Percentiles rank a stretch among this genome's conserved stretches.
phyloP scores from a whole-genome alignment of 2,329 filamentous ascomycete genomes.

The Venturia carpophila region DNA sequence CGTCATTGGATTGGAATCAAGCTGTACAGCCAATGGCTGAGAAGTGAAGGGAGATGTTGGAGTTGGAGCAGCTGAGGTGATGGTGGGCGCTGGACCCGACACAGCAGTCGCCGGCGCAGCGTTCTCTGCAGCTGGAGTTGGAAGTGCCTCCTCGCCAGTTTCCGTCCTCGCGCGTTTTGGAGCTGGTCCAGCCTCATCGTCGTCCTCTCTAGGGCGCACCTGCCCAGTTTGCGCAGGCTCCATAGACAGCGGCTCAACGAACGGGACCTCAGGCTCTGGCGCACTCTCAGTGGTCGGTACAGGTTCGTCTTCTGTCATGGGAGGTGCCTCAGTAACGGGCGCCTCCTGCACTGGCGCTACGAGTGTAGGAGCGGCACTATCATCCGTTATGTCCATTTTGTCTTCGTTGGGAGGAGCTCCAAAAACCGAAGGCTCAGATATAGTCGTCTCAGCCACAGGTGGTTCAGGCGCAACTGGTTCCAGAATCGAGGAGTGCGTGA shows the following conservation, averaged over 20 bases:
- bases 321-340: background rate
- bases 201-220: constrained; percentile 41
- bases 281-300: constrained; percentile 2
- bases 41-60: background rate
- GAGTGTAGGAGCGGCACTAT: background rate
- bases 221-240: constrained; percentile 1
- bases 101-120: background rate
- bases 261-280: background rate
- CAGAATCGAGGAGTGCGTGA: background rate
- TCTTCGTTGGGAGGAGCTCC: background rate
- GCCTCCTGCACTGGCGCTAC: background rate
- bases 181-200: constrained; percentile 52
- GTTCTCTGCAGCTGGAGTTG: constrained; percentile 30
- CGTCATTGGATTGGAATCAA: constrained; percentile 45
- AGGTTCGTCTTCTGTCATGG: background rate
- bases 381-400: constrained; percentile 15
- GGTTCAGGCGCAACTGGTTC: background rate
- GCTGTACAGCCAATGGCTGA: background rate
- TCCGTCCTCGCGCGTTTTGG: constrained; percentile 78
- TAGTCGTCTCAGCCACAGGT: background rate
- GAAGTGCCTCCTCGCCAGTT: constrained; percentile 37
- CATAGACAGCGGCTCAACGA: constrained; percentile 1
- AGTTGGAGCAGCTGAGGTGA: too few species aligned
- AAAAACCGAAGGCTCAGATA: background rate
- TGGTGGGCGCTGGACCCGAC: constrained; percentile 1